Percentiles rank a stretch among this genome's conserved stretches.
phyloP scores from a whole-genome alignment of 2,329 filamentous ascomycete species.

The Rosellinia necatrix region DNA sequence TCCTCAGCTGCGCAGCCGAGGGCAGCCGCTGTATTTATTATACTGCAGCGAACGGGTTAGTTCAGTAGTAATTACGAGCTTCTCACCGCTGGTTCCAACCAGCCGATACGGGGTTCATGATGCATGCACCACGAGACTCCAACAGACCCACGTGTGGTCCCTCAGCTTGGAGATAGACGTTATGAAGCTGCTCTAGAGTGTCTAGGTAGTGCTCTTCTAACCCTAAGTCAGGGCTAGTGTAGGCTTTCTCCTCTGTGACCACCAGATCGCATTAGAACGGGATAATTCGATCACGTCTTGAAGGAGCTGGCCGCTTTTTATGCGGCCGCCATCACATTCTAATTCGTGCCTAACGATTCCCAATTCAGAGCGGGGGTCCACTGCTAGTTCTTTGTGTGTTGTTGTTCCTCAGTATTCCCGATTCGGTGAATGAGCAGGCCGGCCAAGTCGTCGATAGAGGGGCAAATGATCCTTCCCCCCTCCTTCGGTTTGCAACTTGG shows the following conservation, averaged over 20 bases:
- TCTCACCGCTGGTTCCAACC: slow-evolving; percentile 38
- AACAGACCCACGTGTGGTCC: slow-evolving; percentile 32
- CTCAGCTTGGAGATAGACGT: slow-evolving; percentile 29
- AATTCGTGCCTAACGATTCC: slow-evolving; percentile 39
- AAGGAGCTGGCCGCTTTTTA: slow-evolving; percentile 39
- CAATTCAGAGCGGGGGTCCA: slow-evolving; percentile 25
- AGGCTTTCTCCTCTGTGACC: slow-evolving; percentile 24
- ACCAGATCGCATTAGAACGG: slow-evolving; percentile 36
- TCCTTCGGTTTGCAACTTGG: too few species aligned
- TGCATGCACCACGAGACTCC: slow-evolving; percentile 20
- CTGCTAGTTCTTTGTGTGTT: slow-evolving; percentile 9
- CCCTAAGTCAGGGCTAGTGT: too few species aligned
- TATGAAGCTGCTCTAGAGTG: too few species aligned
- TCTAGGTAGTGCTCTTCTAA: too few species aligned
- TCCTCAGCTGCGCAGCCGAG: slow-evolving; percentile 26
- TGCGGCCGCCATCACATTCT: slow-evolving; percentile 40
- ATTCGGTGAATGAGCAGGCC: slow-evolving; percentile 22
- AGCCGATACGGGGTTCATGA: slow-evolving; percentile 26
- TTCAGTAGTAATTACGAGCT: slow-evolving; percentile 17
- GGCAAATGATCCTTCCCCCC: slow-evolving; percentile 16
- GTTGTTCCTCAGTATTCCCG: slow-evolving; percentile 8
- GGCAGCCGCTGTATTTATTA: slow-evolving; percentile 21
- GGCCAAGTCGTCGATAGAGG: not conserved
- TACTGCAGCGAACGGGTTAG: slow-evolving; percentile 21
- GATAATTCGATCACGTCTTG: slow-evolving; percentile 37